Evolutionary conservation across 2,329 filamentous ascomycete species (phyloP).

Genomic region (Colletotrichum sp.): DNA sequence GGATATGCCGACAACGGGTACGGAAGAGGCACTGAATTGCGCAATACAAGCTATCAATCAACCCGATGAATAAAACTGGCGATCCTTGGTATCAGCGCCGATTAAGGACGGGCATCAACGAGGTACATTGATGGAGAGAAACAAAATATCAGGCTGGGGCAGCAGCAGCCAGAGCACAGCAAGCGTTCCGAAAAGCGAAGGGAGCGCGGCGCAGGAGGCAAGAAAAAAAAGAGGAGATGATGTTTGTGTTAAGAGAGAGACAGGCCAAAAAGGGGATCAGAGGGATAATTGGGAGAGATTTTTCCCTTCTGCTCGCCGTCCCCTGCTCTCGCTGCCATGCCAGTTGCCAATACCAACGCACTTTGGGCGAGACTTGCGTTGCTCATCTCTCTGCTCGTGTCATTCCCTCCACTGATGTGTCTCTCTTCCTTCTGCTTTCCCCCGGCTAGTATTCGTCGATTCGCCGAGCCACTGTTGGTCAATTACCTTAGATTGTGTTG

Average conservation of each 20-base stretch:
- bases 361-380: background rate
- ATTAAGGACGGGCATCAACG: background rate
- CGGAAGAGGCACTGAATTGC: background rate
- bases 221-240: background rate
- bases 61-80: background rate
- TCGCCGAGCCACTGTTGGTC: background rate
- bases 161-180: background rate
- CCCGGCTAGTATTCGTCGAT: background rate
- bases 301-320: background rate
- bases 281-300: background rate
- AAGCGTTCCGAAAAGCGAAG: background rate
- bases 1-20: constrained; percentile 18
- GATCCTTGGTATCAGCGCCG: constrained; percentile 3
- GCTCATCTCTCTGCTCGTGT: background rate
- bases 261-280: background rate
- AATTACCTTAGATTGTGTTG: background rate
- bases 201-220: background rate
- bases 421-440: background rate
- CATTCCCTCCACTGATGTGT: background rate
- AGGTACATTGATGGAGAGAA: background rate
- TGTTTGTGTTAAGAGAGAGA: background rate
- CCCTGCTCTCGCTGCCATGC: background rate
- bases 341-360: background rate
- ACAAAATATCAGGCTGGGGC: background rate
- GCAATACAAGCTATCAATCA: constrained; percentile 3